A percentile compares a stretch with the other conserved stretches of the same genome.
Evolutionary conservation across 1,139 yeast genomes (phyloP).

Genomic region (Geotrichum siamense): DNA sequence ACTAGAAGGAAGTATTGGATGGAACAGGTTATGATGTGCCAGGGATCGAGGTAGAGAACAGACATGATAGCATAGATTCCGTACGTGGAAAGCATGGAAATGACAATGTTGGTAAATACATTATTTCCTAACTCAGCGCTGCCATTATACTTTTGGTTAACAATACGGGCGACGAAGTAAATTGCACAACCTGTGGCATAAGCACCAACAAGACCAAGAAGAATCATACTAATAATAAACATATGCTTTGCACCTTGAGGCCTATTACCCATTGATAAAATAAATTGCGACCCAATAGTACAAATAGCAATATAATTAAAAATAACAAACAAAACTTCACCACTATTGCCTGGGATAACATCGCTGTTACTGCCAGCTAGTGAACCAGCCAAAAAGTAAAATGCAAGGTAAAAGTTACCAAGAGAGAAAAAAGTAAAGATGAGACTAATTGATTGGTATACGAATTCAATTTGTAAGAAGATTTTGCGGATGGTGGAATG

Average conservation of each 20-base stretch:
- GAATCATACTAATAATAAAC: slow-evolving; percentile 62
- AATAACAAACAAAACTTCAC: slow-evolving; percentile 64
- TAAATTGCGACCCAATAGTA: slow-evolving; percentile 73
- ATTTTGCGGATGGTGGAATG: slow-evolving; percentile 72
- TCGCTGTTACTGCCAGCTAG: slow-evolving; percentile 43
- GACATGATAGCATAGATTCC: slow-evolving; percentile 79
- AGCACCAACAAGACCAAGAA: slow-evolving; percentile 69
- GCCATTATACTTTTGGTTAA: slow-evolving; percentile 38
- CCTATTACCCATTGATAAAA: slow-evolving; percentile 89
- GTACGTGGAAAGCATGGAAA: slow-evolving; percentile 77
- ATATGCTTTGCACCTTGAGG: slow-evolving; percentile 84
- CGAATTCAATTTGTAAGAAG: slow-evolving; percentile 73
- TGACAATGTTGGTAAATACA: slow-evolving; percentile 67
- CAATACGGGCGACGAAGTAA: slow-evolving; percentile 59
- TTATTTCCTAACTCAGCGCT: slow-evolving; percentile 38
- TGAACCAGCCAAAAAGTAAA: slow-evolving; percentile 89
- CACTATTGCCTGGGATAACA: slow-evolving; percentile 55
- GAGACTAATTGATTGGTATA: slow-evolving; percentile 70
- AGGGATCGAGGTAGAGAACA: slow-evolving; percentile 77
- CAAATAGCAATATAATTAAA: slow-evolving; percentile 79
- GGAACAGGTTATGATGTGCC: slow-evolving; percentile 86
- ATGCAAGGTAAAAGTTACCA: slow-evolving; percentile 83
- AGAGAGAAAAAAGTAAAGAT: slow-evolving; percentile 84
- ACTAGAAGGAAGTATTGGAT: slow-evolving; percentile 77
- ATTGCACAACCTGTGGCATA: slow-evolving; percentile 81